Percentiles rank a stretch among this genome's conserved stretches.
phyloP scores from a whole-genome alignment of 768 basidiomycete genomes.

The Rhodocollybia butyracea region DNA sequence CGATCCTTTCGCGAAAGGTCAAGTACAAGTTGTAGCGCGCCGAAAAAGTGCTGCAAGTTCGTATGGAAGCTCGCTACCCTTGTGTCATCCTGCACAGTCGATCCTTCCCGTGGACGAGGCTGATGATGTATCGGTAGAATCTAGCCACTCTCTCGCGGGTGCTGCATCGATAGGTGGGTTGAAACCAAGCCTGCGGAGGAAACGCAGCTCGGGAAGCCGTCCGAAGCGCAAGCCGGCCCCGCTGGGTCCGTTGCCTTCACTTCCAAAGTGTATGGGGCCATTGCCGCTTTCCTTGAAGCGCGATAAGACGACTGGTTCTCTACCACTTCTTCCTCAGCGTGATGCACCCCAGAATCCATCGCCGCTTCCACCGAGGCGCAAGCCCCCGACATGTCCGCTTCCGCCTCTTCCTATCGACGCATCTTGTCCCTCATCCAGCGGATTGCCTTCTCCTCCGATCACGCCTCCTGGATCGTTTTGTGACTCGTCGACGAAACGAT shows the following conservation, averaged over 20 bases:
- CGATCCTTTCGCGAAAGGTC: conserved; percentile 7
- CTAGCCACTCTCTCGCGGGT: background rate
- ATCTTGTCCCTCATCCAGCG: background rate
- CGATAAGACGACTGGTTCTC: too few relatives aligned
- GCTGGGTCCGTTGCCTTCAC: background rate
- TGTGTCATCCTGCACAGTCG: background rate
- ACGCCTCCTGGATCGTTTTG: background rate
- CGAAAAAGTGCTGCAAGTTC: background rate
- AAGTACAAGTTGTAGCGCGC: conserved; percentile 1
- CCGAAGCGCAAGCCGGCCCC: background rate
- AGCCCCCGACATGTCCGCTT: conserved; percentile 1
- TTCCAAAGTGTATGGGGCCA: too few relatives aligned
- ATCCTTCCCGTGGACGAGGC: background rate
- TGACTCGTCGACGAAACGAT: background rate
- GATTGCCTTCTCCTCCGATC: conserved; percentile 2
- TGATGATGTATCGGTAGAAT: background rate
- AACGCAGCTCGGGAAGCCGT: background rate
- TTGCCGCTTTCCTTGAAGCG: too few relatives aligned
- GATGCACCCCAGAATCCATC: background rate
- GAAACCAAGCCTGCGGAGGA: background rate
- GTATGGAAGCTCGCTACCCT: background rate
- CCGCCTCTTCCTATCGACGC: background rate
- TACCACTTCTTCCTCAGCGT: background rate
- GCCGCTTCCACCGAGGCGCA: background rate
- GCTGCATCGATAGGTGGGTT: background rate